A percentile compares a stretch with the other conserved stretches of the same genome.
Evolutionary conservation across 306 rosid genomes (phyloP).

Genomic region (Abrus precatorius): DNA sequence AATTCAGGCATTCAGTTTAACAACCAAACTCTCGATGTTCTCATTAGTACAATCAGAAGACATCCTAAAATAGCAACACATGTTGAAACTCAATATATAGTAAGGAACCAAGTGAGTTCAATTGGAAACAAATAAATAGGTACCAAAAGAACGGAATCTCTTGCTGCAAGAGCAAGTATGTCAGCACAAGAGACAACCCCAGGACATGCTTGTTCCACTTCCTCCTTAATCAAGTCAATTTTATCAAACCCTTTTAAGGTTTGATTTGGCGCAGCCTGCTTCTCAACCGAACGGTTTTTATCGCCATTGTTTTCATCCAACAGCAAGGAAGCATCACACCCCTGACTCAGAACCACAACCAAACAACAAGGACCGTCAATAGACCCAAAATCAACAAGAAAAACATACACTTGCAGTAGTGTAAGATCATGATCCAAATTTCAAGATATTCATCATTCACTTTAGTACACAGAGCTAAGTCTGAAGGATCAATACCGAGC

Average conservation of each 20-base stretch:
- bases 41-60: constrained; percentile 20
- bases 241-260: constrained; percentile 61
- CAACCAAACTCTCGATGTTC: background rate
- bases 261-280: constrained; percentile 82
- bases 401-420: background rate
- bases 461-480: background rate
- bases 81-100: background rate
- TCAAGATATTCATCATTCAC: background rate
- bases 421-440: background rate
- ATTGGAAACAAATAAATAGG: constrained; percentile 19
- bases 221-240: constrained; percentile 63
- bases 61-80: constrained; percentile 2
- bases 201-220: constrained; percentile 63
- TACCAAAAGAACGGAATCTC: constrained; percentile 66
- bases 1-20: constrained; percentile 20
- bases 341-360: constrained; percentile 49
- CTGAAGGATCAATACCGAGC: background rate
- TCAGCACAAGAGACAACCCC: constrained; percentile 68
- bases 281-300: constrained; percentile 62
- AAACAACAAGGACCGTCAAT: constrained; percentile 26
- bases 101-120: background rate
- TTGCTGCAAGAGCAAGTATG: constrained; percentile 60
- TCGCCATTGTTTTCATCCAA: constrained; percentile 66
- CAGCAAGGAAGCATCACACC: constrained; percentile 68
- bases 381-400: constrained; percentile 29